Percentiles rank a stretch among this genome's conserved stretches.
phyloP scores from a whole-genome alignment of 441 rosid species.

The Adansonia madagascariensis region DNA sequence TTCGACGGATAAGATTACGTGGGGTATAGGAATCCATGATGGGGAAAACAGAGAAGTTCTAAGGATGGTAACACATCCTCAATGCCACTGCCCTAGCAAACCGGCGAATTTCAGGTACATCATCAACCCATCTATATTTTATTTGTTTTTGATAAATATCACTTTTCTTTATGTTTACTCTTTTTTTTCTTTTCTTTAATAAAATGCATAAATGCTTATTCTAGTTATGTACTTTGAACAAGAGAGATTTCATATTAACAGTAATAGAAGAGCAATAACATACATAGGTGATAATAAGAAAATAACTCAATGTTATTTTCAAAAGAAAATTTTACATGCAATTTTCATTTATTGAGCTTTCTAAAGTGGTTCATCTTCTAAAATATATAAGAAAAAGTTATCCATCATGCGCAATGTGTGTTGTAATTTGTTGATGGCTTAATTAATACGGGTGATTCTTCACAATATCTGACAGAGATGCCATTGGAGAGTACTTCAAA shows the following conservation, averaged over 20 bases:
- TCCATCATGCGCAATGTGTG: background rate
- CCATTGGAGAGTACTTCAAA: conserved; percentile 31
- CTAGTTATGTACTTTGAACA: background rate
- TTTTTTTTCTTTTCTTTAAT: too few relatives aligned
- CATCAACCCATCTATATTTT: background rate
- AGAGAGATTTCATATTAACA: too few relatives aligned
- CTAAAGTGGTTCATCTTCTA: too few relatives aligned
- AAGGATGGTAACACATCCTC: conserved; percentile 35
- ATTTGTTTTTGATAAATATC: background rate
- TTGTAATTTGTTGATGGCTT: background rate
- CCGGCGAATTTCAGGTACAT: conserved; percentile 27
- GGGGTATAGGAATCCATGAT: conserved; percentile 26
- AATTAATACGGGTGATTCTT: background rate
- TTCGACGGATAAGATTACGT: conserved; percentile 23
- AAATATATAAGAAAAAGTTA: too few relatives aligned
- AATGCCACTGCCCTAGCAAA: conserved; percentile 29
- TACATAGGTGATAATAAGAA: too few relatives aligned
- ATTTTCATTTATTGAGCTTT: too few relatives aligned
- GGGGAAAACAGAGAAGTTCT: conserved; percentile 36
- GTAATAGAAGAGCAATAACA: too few relatives aligned
- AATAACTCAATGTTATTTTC: too few relatives aligned
- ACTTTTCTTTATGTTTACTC: background rate
- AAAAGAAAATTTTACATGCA: too few relatives aligned
- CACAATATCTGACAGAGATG: conserved; percentile 20
- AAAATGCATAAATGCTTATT: too few relatives aligned